These are phyloP conservation scores for Ajuga reptans DNA, from an alignment of 305 asterid genomes.

Conservation along the genomic window DNA sequence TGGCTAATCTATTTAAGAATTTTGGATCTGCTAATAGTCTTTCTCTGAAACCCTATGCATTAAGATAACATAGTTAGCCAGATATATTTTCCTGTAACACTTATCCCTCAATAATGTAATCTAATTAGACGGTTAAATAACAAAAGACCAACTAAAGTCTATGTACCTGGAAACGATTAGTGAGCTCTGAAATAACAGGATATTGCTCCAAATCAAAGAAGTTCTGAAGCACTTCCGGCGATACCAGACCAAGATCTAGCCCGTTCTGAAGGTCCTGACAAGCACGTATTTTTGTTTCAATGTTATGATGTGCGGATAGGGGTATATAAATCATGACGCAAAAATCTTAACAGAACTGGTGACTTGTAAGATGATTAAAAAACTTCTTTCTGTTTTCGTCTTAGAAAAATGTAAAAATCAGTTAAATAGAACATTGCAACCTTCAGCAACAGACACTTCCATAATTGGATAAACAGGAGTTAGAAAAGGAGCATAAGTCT, in stretches of 20 bases:
- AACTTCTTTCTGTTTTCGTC: not conserved
- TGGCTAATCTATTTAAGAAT: constrained; percentile 76
- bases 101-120: not conserved
- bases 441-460: not conserved
- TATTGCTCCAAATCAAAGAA: constrained; percentile 79
- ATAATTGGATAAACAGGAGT: not conserved
- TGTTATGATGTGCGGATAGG: constrained; percentile 8
- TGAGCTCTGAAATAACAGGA: constrained; percentile 65
- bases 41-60: constrained; percentile 88
- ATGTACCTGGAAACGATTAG: constrained; percentile 71
- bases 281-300: constrained; percentile 14
- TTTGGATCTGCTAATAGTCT: constrained; percentile 93
- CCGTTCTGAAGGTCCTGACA: constrained; percentile 88
- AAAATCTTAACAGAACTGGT: constrained; percentile 2
- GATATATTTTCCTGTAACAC: not conserved
- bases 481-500: not conserved
- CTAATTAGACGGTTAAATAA: constrained; percentile 6
- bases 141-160: constrained; percentile 8
- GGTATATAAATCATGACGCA: not conserved
- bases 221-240: constrained; percentile 89
- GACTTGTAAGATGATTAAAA: not conserved
- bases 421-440: not conserved
- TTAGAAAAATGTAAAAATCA: not conserved
- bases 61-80: constrained; percentile 14
- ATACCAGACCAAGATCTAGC: constrained; percentile 87